Evolutionary conservation across 768 basidiomycete genomes (phyloP).

Genomic region (Hortiboletus flavorubellus): DNA sequence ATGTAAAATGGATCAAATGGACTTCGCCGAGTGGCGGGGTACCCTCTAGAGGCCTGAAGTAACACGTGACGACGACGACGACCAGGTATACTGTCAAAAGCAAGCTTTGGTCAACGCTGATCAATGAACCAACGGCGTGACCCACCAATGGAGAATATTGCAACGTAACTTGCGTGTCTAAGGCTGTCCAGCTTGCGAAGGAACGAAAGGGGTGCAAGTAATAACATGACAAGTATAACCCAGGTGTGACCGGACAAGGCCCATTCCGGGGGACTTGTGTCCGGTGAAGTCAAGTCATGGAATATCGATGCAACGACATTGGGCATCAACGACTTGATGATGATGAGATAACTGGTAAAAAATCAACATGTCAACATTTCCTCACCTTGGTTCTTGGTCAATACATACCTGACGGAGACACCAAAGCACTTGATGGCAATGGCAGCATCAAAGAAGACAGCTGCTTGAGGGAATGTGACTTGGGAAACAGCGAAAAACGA

Average conservation of each 20-base stretch:
- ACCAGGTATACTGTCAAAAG: constrained; percentile 65
- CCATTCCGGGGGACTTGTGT: constrained; percentile 71
- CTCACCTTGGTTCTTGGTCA: not conserved
- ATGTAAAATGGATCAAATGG: constrained; percentile 67
- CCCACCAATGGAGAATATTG: constrained; percentile 85
- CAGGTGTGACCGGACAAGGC: constrained; percentile 74
- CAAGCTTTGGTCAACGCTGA: not conserved
- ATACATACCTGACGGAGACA: constrained; percentile 79
- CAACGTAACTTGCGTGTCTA: constrained; percentile 87
- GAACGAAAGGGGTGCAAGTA: constrained; percentile 80
- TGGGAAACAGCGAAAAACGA: constrained; percentile 83
- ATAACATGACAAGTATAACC: constrained; percentile 73
- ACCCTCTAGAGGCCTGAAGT: constrained; percentile 69
- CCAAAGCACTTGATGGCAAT: constrained; percentile 97
- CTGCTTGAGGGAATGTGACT: constrained; percentile 86
- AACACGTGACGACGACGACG: constrained; percentile 74
- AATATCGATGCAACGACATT: constrained; percentile 83
- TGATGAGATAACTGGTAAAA: constrained; percentile 71
- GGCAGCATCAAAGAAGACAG: constrained; percentile 88
- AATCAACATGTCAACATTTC: not conserved
- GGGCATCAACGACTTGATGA: constrained; percentile 91
- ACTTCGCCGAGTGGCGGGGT: constrained; percentile 65
- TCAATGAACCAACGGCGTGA: constrained; percentile 14
- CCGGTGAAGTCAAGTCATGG: constrained; percentile 66
- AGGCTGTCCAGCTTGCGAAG: constrained; percentile 81